Evolutionary conservation across 805 yeast genomes (phyloP), one percentile per base, ranked within the genome.

Genomic region (Suhomyces canberraensis): DNA sequence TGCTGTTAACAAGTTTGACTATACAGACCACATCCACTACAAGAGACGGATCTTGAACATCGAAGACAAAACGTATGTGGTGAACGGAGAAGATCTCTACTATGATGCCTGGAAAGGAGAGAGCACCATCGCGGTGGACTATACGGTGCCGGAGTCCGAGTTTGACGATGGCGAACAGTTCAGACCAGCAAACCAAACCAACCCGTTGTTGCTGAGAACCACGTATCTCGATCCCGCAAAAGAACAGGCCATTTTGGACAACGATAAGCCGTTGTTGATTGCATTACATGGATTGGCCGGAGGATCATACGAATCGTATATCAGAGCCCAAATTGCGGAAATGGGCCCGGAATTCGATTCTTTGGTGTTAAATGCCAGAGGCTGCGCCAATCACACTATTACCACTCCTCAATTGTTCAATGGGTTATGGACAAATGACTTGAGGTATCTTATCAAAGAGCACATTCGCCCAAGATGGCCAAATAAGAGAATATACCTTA

Each of bases 211-310:
- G 26, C 85, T 87, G 17, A 66, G 89, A 46, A 81, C 86, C 1
- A 71, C 84, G 54, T 84, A 74, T 52, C 58, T 79, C 41, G 65
- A 75, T 17, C 71, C 71, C 1, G 54, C 57, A 1, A 78, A 75
- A 44, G 61, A 75, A 20, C 46, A 46, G 3, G 48, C 35, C 2
- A 35, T 71, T 3, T 50, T 66, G 26, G 51, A 52, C 7, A 61
- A 60, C 29, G 69, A 69, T 38, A 69, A 67, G 41, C 90, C 90
- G 3, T 63, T 84, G 32, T 66, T 79, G 15, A 63, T 84, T 21
- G 75, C 82, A 7, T 59, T 74, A 33, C 91, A 84, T 51, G 95
- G 93, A 2, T 65, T 84, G 25, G 82, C 85, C 18, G 91, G 93
- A 40, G 95, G 95, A 1, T 79, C 87, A 11, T 84, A 80, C 48